Conservation (phyloP, 169 alveolate genomes). For the Plasmodium gaboni region DNA sequence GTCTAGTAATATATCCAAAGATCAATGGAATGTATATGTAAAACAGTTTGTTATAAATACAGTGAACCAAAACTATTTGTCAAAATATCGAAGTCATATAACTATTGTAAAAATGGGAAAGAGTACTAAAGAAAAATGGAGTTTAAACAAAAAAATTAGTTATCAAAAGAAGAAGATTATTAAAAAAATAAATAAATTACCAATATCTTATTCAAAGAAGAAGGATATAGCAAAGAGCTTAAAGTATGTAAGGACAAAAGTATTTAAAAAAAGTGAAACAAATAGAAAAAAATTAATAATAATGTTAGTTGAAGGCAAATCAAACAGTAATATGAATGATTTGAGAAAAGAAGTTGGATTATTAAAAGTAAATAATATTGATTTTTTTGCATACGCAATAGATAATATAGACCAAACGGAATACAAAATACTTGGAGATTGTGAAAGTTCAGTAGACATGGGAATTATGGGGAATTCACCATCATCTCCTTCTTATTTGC, state of each 20-base stretch:
- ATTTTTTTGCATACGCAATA: constrained; percentile 66
- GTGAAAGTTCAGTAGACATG: constrained; percentile 6
- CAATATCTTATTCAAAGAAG: constrained; percentile 8
- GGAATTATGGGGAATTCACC: no score
- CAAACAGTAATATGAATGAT: constrained; percentile 50
- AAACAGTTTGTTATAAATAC: constrained; percentile 27
- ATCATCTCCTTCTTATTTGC: background rate
- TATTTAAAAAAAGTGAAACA: constrained; percentile 3
- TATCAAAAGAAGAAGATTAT: constrained; percentile 45
- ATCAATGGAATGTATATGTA: constrained; percentile 54
- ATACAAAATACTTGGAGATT: constrained; percentile 70
- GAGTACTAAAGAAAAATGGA: constrained; percentile 26
- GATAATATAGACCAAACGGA: constrained; percentile 40
- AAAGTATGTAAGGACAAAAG: constrained; percentile 31
- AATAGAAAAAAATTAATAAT: constrained; percentile 24
- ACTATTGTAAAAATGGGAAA: constrained; percentile 50
- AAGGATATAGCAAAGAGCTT: constrained; percentile 47
- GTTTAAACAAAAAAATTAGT: constrained; percentile 29
- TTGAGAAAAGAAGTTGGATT: constrained; percentile 48
- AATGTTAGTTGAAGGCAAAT: constrained; percentile 68
- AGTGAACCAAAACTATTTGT: constrained; percentile 57
- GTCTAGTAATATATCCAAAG: constrained; percentile 38
- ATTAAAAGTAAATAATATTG: constrained; percentile 52
- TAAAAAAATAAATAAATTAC: constrained; percentile 20
- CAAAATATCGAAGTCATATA: constrained; percentile 50